Conservation (phyloP, 495 filamentous ascomycete species). For the Oidiodendron maius region DNA sequence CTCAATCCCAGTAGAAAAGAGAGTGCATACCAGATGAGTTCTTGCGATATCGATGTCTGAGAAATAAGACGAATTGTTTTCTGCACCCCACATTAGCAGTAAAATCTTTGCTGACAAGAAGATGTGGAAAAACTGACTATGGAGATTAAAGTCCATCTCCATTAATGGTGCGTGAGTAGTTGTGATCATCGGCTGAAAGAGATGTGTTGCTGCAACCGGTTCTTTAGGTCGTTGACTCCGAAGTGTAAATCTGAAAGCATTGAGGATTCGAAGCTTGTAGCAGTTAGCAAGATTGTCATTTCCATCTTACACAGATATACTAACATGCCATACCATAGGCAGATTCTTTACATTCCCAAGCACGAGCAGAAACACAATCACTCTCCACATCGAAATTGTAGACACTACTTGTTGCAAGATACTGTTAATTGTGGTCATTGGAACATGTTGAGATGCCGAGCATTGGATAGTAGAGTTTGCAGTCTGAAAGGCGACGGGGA, state of each 20-base stretch:
- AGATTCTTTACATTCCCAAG: conserved; percentile 15
- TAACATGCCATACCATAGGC: conserved; percentile 15
- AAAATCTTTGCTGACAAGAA: neutral
- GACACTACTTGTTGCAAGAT: conserved; percentile 13
- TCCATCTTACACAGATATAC: neutral
- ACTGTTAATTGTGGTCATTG: no score
- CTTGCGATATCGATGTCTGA: conserved; percentile 66
- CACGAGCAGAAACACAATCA: conserved; percentile 6
- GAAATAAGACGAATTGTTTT: conserved; percentile 73
- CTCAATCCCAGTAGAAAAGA: conserved; percentile 53
- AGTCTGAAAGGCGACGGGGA: neutral
- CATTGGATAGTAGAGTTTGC: neutral
- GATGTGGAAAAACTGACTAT: conserved; percentile 14
- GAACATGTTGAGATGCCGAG: neutral
- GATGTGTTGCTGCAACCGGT: conserved; percentile 18
- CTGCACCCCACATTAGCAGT: neutral
- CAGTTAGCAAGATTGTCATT: no score
- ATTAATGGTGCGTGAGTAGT: conserved; percentile 25
- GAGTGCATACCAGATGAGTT: conserved; percentile 51
- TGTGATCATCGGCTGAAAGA: conserved; percentile 30
- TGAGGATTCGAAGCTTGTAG: conserved; percentile 20
- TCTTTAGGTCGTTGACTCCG: conserved; percentile 23
- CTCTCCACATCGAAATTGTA: conserved; percentile 9
- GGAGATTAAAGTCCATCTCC: conserved; percentile 32
- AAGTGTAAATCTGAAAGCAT: conserved; percentile 26